Conservation (phyloP, 495 filamentous ascomycete species). For the Daldinia bambusicola region DNA sequence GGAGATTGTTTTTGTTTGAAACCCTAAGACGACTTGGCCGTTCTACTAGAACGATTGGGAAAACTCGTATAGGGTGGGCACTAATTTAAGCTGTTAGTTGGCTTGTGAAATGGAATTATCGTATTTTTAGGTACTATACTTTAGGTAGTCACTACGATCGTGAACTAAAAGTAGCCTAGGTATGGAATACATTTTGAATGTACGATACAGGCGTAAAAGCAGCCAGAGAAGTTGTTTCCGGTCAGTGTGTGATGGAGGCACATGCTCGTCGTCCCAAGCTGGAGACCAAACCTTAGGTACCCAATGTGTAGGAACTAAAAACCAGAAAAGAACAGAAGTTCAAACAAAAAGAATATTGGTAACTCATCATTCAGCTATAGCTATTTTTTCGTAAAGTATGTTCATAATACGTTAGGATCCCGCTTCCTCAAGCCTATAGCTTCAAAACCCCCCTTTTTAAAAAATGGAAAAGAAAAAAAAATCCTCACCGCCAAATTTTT, state of each 20-base stretch:
- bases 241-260: background rate
- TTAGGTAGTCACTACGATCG: too few relatives aligned
- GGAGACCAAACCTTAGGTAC: background rate
- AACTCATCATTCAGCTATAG: conserved; percentile 25
- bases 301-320: background rate
- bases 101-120: background rate
- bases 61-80: background rate
- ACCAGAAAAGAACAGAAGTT: background rate
- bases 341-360: background rate
- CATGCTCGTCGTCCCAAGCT: background rate
- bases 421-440: conserved; percentile 7
- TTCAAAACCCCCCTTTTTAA: conserved; percentile 20
- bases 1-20: too few relatives aligned
- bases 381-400: conserved; percentile 22
- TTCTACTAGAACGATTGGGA: background rate
- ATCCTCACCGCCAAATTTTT: background rate
- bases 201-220: too few relatives aligned
- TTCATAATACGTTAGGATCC: conserved; percentile 35
- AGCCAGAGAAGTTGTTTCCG: too few relatives aligned
- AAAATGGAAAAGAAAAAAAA: background rate
- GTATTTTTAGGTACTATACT: background rate
- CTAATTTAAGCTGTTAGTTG: background rate
- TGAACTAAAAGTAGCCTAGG: too few relatives aligned
- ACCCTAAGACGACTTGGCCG: too few relatives aligned
- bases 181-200: too few relatives aligned